Evolutionary conservation across 2,329 filamentous ascomycete species (phyloP), one percentile per base, ranked within the genome.

Genomic region (Ophiostoma novo-ulmi): DNA sequence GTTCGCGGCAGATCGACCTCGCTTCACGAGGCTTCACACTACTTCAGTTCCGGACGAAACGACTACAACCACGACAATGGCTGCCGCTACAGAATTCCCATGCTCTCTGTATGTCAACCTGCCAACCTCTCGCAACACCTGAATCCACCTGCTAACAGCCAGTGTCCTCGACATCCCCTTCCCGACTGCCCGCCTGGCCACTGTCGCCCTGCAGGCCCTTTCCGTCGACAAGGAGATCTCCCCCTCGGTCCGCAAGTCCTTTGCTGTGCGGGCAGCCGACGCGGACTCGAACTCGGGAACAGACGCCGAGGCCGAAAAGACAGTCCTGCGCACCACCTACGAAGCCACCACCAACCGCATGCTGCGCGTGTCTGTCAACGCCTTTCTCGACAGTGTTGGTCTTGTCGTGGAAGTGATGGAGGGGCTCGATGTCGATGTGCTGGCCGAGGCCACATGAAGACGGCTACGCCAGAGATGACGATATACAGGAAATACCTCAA

Each of bases 291-390:
- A 70, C 44, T 22, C 35, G n/a, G 61, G 1, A 10, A 70, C 72
- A 35, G 71, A 74, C 38, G 77, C 78, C 58, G 76, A 78, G 22
- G 77, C 78, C 52, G 76, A 78, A 22, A 80, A 77, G 38, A 80
- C 77, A 31, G 80, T 94, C 5, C 83, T 98, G 67, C 84, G 85
- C 72, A 90, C 92, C 11, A 86, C 90, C 72, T 98, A 98, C 81
- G 86, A 85, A 70, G 95, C 95, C 1, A 93, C 93, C 0, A 98
- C 95, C 26, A 97, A 97, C 78, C 90, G 95, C 75, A 98, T 98
- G 94, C 85, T 99, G 71, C 89, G 95, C 64, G 95, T 99, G 2
- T 92, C 94, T 3, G 94, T 97, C 71, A 98, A 98, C 81, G 93
- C 93, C 11, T 97, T 97, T 80, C 93, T 98, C 85, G 94, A 98